Evolutionary conservation across 768 basidiomycete genomes (phyloP).

Genomic region (Leccinum ochraceum): DNA sequence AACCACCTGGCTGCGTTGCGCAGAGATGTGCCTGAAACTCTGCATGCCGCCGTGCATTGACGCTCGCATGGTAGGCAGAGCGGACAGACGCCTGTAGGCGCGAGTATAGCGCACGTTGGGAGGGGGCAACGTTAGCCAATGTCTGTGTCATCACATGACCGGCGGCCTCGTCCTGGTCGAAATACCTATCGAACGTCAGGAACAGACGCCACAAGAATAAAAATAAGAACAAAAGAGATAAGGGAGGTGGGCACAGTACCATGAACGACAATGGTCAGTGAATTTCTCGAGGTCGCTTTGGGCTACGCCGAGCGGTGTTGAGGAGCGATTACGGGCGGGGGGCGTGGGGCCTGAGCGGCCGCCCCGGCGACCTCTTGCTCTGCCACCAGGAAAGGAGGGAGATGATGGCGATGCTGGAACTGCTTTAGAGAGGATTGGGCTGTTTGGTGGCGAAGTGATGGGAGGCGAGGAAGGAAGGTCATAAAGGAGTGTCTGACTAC

Average conservation of each 20-base stretch:
- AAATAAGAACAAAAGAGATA: background rate
- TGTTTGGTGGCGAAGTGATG: slow-evolving; percentile 55
- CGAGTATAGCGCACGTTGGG: slow-evolving; percentile 85
- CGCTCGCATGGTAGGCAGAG: slow-evolving; percentile 79
- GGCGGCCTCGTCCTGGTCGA: slow-evolving; percentile 75
- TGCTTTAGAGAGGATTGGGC: slow-evolving; percentile 42
- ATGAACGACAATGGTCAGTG: slow-evolving; percentile 73
- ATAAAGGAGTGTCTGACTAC: slow-evolving; percentile 68
- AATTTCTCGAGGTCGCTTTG: slow-evolving; percentile 76
- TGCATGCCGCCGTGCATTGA: slow-evolving; percentile 72
- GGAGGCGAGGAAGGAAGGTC: slow-evolving; percentile 65
- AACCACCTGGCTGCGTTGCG: slow-evolving; percentile 78
- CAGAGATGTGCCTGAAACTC: slow-evolving; percentile 86
- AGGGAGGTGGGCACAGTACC: slow-evolving; percentile 45
- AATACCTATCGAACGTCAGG: slow-evolving; percentile 60
- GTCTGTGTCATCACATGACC: slow-evolving; percentile 82
- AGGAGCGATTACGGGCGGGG: slow-evolving; percentile 59
- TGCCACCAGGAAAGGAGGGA: slow-evolving; percentile 50
- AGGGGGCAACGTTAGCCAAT: slow-evolving; percentile 73
- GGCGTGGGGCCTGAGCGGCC: slow-evolving; percentile 53
- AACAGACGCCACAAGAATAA: slow-evolving; percentile 4
- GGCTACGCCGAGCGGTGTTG: slow-evolving; percentile 66
- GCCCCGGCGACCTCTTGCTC: slow-evolving; percentile 49
- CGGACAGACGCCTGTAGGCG: slow-evolving; percentile 86
- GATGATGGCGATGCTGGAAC: slow-evolving; percentile 56